Base-by-base conservation (phyloP, 345 rosid species). In the Camelina sativa region DNA sequence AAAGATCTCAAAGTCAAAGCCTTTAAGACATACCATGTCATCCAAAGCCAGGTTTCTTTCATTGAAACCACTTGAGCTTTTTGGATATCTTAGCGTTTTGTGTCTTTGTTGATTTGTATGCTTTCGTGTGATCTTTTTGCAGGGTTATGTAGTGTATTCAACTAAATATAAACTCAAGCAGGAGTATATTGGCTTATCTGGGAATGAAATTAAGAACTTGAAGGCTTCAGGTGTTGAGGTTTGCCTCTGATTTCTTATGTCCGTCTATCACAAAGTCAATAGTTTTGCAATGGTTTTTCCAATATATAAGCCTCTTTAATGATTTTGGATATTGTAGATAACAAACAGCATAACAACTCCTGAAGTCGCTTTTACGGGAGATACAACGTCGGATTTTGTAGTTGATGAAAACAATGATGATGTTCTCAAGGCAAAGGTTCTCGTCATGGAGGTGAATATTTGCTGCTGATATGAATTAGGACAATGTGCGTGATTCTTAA, bases 301-400 rank as follows among this genome's bases (percentile, higher is more conserved):
- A n/a, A 59, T 1, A n/a, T 58, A 34, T 40, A 71, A 59, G 69
- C 46, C 2, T 73, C 30, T 46, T 60, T 78, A 30, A 35, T 3
- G 48, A 47, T 80, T 76, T 56, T 66, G 51, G 81, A 17, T 34
- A 34, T 78, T 69, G 59, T 91, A 95, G 99, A 91, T 95, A 60
- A 92, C 98, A 38, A 19, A 82, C 74, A 87, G 88, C 43, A 65
- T 73, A 22, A 85, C 86, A 51, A 63, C 80, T 50, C 94, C 96
- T 34, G 96, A 92, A 87, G 86, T 95, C 55, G 97, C 99, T 59
- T 95, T 95, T 82, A 95, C 98, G 1, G 98, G 99, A 78, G 99
- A 95, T 73, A 92, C 99, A 15, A 90, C 57, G 67, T 82, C 90
- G 5, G 94, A 95, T 81, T 92, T 92, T 74, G 80, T 95, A 59